A percentile compares a stretch with the other conserved stretches of the same genome.
Evolutionary conservation across 164 flowering plant genomes (phyloP).

Genomic region (Stephania japonica): DNA sequence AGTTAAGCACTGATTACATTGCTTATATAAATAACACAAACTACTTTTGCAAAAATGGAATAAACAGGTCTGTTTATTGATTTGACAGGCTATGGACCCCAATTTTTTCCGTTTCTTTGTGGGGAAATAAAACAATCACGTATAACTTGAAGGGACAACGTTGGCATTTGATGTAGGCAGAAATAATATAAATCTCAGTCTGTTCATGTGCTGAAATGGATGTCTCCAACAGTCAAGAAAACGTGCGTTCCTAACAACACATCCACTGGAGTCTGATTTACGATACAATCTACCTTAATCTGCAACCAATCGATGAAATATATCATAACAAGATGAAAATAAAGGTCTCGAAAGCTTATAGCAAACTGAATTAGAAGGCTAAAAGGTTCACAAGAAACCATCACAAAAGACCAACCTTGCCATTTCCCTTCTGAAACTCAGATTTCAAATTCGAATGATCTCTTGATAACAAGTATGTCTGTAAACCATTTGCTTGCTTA

Average conservation of each 20-base stretch:
- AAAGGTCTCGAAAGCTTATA: not conserved
- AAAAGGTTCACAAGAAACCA: not conserved
- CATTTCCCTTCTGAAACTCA: constrained; percentile 58
- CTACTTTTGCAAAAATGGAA: not conserved
- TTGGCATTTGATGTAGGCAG: not conserved
- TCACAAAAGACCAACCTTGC: constrained; percentile 40
- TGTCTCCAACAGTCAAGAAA: constrained; percentile 57
- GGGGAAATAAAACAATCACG: not conserved
- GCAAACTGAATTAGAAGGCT: not conserved
- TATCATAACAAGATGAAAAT: not conserved
- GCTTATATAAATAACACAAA: no score
- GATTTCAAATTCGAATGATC: constrained; percentile 57
- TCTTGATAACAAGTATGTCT: constrained; percentile 52
- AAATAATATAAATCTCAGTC: constrained; percentile 9
- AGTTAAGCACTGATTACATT: no score
- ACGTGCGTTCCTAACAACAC: constrained; percentile 50
- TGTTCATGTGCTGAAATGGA: constrained; percentile 27
- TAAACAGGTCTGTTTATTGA: not conserved
- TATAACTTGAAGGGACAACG: not conserved
- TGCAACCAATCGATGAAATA: constrained; percentile 20
- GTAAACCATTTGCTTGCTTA: constrained; percentile 36
- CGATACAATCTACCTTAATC: constrained; percentile 58
- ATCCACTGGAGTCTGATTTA: constrained; percentile 43
- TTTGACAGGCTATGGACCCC: not conserved
- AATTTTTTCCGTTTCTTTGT: not conserved